Conservation (phyloP, 257 asterid species). For the Schizonepeta tenuifolia region DNA sequence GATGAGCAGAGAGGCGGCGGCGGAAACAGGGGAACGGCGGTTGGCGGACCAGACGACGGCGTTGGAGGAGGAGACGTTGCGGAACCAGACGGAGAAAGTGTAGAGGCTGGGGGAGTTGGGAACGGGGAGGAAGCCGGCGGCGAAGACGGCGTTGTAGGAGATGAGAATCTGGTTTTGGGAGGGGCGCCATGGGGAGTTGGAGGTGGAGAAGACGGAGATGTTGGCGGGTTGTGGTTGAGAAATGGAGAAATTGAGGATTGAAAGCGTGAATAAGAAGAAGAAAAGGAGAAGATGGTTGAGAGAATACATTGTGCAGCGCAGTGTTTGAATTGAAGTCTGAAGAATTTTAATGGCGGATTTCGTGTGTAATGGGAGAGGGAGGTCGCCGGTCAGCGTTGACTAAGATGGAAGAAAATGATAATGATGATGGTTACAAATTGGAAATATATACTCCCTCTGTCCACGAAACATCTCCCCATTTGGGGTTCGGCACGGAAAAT, state of each 20-base stretch:
- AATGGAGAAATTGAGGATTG: constrained; percentile 34
- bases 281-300: constrained; percentile 10
- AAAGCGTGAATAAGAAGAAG: constrained; percentile 32
- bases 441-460: too few species aligned
- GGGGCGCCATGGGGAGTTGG: constrained; percentile 68
- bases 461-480: too few species aligned
- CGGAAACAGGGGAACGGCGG: constrained; percentile 44
- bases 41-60: constrained; percentile 67
- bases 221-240: constrained; percentile 44
- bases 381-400: constrained; percentile 11
- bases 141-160: constrained; percentile 56
- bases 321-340: constrained; percentile 12
- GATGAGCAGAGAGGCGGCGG: constrained; percentile 54
- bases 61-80: constrained; percentile 40
- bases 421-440: not conserved
- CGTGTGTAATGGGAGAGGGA: constrained; percentile 1
- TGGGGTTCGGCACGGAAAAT: too few species aligned
- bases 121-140: constrained; percentile 52
- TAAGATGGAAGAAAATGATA: not conserved
- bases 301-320: constrained; percentile 37
- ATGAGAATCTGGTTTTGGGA: constrained; percentile 57
- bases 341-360: constrained; percentile 34
- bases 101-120: constrained; percentile 41
- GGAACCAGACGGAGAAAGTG: constrained; percentile 72
- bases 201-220: constrained; percentile 47